These are phyloP conservation scores for Lichtheimia ramosa DNA, from an alignment of 371 early-diverging fungal species.

Conservation along the genomic window DNA sequence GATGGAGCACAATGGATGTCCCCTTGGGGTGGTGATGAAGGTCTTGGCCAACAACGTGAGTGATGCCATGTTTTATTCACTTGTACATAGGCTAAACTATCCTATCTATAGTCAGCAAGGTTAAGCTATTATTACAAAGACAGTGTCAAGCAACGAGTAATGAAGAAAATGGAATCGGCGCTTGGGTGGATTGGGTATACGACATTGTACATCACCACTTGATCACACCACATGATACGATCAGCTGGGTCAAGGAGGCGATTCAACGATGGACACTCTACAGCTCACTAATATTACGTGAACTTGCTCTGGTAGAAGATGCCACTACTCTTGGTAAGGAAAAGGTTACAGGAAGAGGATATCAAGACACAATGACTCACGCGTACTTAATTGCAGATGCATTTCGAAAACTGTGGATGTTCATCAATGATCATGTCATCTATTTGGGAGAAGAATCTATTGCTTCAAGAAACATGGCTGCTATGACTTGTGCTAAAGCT, in stretches of 20 bases:
- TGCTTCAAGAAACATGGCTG: constrained; percentile 5
- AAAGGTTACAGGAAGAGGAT: background rate
- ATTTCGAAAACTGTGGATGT: constrained; percentile 4
- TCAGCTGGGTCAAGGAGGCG: background rate
- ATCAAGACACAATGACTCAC: background rate
- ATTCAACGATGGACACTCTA: background rate
- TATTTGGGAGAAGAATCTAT: constrained; percentile 3
- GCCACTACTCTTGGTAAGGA: background rate
- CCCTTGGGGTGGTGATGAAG: background rate
- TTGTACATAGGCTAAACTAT: too few relatives aligned
- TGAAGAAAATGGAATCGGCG: background rate
- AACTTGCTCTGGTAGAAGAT: background rate
- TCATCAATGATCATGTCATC: constrained; percentile 4
- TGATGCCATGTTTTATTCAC: background rate
- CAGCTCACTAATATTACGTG: background rate
- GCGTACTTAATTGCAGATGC: background rate
- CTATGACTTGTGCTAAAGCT: background rate
- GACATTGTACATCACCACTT: background rate
- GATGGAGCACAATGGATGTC: background rate
- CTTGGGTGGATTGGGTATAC: background rate
- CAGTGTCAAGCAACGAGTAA: too few relatives aligned
- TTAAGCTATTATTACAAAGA: too few relatives aligned
- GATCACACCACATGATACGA: background rate
- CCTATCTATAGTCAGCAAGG: too few relatives aligned
- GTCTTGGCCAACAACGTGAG: background rate